Evolutionary conservation across 1,284 basidiomycete genomes (phyloP).

Genomic region (Heliocybe sulcata): DNA sequence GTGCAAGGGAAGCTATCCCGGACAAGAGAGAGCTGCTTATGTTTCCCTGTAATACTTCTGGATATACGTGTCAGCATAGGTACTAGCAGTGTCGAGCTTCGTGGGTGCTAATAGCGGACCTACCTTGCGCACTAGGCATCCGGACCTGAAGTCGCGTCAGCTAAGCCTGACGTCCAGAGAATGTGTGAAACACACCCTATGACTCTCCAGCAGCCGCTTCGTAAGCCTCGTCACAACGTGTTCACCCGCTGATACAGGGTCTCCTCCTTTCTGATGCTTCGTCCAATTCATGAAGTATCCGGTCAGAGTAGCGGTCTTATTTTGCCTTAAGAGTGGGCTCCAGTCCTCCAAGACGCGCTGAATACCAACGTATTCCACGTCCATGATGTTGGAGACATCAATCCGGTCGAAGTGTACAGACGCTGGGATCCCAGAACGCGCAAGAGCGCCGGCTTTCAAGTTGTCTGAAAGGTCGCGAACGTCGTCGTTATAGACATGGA

Average conservation of each 20-base stretch:
- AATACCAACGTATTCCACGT: neutral
- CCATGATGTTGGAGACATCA: neutral
- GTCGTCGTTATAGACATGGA: neutral
- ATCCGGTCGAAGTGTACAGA: neutral
- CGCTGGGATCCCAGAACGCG: neutral
- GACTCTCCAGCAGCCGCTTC: neutral
- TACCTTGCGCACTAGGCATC: neutral
- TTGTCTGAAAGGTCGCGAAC: neutral
- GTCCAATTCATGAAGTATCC: slow-evolving; percentile 5
- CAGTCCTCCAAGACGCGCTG: neutral
- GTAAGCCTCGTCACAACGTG: neutral
- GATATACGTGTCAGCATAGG: neutral
- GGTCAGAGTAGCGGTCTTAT: neutral
- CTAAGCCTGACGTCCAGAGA: neutral
- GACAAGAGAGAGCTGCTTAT: neutral
- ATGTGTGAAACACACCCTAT: neutral
- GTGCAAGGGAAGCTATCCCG: slow-evolving; percentile 11
- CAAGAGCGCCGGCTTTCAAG: neutral
- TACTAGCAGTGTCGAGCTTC: no score
- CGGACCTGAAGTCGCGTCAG: neutral
- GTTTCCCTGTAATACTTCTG: no score
- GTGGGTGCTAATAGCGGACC: neutral
- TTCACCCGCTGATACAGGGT: neutral
- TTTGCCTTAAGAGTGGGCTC: neutral
- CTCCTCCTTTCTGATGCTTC: neutral